phyloP scores from a whole-genome alignment of 163 green algal species.

The Scenedesmus sp. region DNA sequence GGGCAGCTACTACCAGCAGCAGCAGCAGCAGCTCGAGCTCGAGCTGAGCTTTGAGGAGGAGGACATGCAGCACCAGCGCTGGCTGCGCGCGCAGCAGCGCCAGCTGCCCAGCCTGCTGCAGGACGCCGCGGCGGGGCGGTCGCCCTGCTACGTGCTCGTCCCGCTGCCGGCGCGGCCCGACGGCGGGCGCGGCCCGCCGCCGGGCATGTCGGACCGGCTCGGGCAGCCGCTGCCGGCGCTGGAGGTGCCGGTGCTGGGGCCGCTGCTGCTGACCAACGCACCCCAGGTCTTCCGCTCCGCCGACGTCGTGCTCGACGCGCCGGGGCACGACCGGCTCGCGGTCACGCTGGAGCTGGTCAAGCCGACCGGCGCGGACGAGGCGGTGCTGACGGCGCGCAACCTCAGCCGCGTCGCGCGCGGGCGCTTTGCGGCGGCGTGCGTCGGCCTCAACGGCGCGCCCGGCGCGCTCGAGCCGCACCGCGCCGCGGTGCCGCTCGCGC shows the following conservation, averaged over 20 bases:
- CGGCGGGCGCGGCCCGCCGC: slow-evolving; percentile 7
- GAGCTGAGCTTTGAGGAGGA: slow-evolving; percentile 25
- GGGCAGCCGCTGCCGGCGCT: slow-evolving; percentile 22
- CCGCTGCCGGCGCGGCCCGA: neutral
- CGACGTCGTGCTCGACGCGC: slow-evolving; percentile 12
- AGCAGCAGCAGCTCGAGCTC: too few relatives aligned
- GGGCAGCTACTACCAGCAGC: neutral
- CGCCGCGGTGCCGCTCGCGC: neutral
- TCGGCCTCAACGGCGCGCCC: slow-evolving; percentile 4
- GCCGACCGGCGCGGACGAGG: neutral
- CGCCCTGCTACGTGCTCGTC: slow-evolving; percentile 6
- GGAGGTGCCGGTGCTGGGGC: slow-evolving; percentile 13
- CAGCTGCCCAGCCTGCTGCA: slow-evolving; percentile 12
- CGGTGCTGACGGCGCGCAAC: slow-evolving; percentile 18
- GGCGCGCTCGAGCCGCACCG: slow-evolving; percentile 3
- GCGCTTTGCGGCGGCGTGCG: neutral
- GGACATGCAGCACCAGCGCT: slow-evolving; percentile 36
- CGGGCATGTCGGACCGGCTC: neutral
- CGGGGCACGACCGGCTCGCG: neutral
- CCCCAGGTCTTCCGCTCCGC: slow-evolving; percentile 7
- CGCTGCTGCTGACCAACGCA: slow-evolving; percentile 27
- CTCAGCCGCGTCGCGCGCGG: slow-evolving; percentile 17
- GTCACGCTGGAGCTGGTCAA: slow-evolving; percentile 21
- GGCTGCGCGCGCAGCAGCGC: slow-evolving; percentile 31
- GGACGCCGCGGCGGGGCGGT: slow-evolving; percentile 10